Conservation (phyloP, 2,329 filamentous ascomycete genomes). For the Pseudogymnoascus sp. region DNA sequence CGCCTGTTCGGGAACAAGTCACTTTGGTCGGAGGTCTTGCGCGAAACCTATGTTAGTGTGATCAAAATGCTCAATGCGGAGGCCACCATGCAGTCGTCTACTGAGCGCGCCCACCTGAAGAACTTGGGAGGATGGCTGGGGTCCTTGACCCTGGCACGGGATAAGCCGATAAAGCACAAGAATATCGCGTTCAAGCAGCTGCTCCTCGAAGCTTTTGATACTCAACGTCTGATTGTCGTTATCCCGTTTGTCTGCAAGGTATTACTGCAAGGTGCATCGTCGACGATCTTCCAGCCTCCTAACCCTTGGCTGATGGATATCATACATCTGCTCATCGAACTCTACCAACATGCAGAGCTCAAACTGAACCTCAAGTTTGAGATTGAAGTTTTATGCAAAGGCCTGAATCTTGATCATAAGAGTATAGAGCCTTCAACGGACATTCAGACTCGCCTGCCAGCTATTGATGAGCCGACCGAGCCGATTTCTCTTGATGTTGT, state of each 20-base stretch:
- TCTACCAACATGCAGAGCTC: constrained; percentile 86
- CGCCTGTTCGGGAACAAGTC: constrained; percentile 69
- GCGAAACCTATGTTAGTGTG: constrained; percentile 85
- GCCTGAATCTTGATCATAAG: constrained; percentile 85
- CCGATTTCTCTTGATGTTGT: constrained; percentile 54
- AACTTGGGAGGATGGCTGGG: constrained; percentile 93
- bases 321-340: constrained; percentile 77
- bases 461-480: constrained; percentile 51
- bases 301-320: constrained; percentile 99
- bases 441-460: constrained; percentile 65
- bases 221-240: constrained; percentile 80
- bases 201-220: constrained; percentile 86
- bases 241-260: constrained; percentile 98
- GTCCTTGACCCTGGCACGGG: constrained; percentile 80
- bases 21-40: constrained; percentile 81
- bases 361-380: constrained; percentile 98
- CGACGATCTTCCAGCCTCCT: constrained; percentile 83
- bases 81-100: constrained; percentile 71
- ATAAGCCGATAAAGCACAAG: constrained; percentile 91
- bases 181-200: constrained; percentile 97
- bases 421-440: constrained; percentile 79
- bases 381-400: constrained; percentile 94
- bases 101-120: constrained; percentile 81
- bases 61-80: constrained; percentile 86
- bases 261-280: constrained; percentile 72